Evolutionary conservation across 2,329 filamentous ascomycete species (phyloP), one percentile per base, ranked within the genome.

Genomic region (Exophiala oligosperma): DNA sequence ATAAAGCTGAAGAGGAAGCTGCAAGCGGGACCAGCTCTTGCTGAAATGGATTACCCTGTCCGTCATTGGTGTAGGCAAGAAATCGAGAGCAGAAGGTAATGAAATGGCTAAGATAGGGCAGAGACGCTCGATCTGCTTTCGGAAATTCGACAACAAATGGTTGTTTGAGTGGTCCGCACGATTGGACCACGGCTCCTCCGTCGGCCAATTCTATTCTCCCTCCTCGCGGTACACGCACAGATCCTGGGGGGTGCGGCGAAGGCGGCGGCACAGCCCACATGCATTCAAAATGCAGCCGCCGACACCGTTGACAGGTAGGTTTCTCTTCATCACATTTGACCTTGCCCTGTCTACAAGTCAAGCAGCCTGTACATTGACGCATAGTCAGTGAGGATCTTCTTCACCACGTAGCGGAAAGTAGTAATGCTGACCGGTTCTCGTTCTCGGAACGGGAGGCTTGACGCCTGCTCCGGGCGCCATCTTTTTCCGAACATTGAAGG

Each of bases 81-180:
- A 49, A 49, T n/a, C 46, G 46, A 49, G 46, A 49, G 21, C 46
- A 49, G 46, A 49, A 49, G 46, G 46, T 49, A 49, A 49, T 49
- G 46, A 49, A 49, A 49, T 49, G 46, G 14, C 24, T 49, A n/a
- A 49, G 46, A 24, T 49, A 49, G 8, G 46, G 46, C 6, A 49
- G 46, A 49, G 46, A 49, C 3, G 46, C 46, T 49, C 46, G 46
- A 49, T 49, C 46, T 24, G 46, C 46, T 6, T 49, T 49, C 46
- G 46, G 46, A 49, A 49, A 49, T 24, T 49, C 46, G 24, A 49
- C 46, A n/a, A 49, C 17, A 49, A 49, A 49, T 49, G 46, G 46
- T 49, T 49, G 46, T 49, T 9, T 49, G 6, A 49, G 46, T 49
- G 7, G 46, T 49, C 46, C 24, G 46, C 46, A 21, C 17, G 46